Conservation (phyloP, 2,329 filamentous ascomycete species). For the Coleophoma eucalyptorum region DNA sequence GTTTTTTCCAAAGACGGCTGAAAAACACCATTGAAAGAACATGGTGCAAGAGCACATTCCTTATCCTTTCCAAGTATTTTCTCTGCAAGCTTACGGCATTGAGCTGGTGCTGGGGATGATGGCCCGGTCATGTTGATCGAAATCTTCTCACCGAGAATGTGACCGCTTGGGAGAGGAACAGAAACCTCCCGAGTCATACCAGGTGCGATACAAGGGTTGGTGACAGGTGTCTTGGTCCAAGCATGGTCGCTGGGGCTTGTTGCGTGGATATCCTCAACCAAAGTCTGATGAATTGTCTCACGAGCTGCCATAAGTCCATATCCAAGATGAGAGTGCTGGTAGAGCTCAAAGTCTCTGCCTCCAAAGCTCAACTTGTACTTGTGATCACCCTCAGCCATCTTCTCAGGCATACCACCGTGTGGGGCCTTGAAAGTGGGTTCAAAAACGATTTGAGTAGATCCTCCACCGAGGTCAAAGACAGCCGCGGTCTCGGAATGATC, state of each 20-base stretch:
- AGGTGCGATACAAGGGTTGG: conserved; percentile 83
- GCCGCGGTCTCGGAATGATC: conserved; percentile 90
- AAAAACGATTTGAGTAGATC: conserved; percentile 98
- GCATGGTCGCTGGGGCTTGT: conserved; percentile 54
- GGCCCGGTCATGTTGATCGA: conserved; percentile 89
- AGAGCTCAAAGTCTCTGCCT: conserved; percentile 85
- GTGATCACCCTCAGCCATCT: conserved; percentile 85
- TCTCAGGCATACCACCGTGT: conserved; percentile 78
- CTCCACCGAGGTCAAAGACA: conserved; percentile 92
- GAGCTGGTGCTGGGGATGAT: conserved; percentile 67
- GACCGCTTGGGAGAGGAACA: conserved; percentile 63
- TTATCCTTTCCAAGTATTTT: conserved; percentile 86
- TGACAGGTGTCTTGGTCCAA: conserved; percentile 69
- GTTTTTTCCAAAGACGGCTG: conserved; percentile 91
- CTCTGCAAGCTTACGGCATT: conserved; percentile 88
- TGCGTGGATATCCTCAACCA: conserved; percentile 70
- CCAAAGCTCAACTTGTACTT: conserved; percentile 92
- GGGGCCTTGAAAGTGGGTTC: conserved; percentile 85
- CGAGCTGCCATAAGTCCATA: conserved; percentile 96
- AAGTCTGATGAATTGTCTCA: conserved; percentile 72
- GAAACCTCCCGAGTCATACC: conserved; percentile 73
- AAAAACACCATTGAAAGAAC: conserved; percentile 96
- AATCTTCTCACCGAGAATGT: conserved; percentile 59
- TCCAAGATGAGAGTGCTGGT: conserved; percentile 96
- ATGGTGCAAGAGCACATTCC: conserved; percentile 79